These are phyloP conservation scores for Mycena capillaripes DNA, from an alignment of 768 basidiomycete species.

Conservation along the genomic window DNA sequence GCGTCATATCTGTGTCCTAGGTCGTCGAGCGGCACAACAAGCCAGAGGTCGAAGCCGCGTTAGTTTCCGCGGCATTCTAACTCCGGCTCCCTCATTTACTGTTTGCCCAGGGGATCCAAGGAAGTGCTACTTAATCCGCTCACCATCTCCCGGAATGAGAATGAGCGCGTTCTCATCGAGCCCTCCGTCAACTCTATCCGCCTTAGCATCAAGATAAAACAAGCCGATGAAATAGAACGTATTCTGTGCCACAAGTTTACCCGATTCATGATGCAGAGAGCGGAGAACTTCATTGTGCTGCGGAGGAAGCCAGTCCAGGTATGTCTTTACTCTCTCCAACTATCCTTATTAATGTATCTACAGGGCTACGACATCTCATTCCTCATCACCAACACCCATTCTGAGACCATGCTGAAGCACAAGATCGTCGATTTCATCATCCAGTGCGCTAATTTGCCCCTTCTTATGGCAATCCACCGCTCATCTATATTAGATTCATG, in stretches of 20 bases:
- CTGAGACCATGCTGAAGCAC: constrained; percentile 99
- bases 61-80: neutral
- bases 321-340: constrained; percentile 43
- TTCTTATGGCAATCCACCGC: constrained; percentile 23
- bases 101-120: constrained; percentile 78
- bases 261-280: constrained; percentile 98
- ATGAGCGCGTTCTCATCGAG: constrained; percentile 97
- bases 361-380: constrained; percentile 99
- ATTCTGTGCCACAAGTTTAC: constrained; percentile 99
- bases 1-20: constrained; percentile 57
- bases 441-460: constrained; percentile 74
- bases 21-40: constrained; percentile 98
- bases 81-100: constrained; percentile 15
- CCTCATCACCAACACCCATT: constrained; percentile 96
- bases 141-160: constrained; percentile 96
- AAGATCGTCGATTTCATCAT: constrained; percentile 99
- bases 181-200: constrained; percentile 98
- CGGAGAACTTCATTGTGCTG: constrained; percentile 97
- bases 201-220: constrained; percentile 98
- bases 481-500: constrained; percentile 79
- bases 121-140: constrained; percentile 96
- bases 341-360: constrained; percentile 4
- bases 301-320: constrained; percentile 94
- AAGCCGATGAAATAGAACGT: constrained; percentile 98
- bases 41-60: constrained; percentile 95